These are phyloP conservation scores for Agaricus blazei DNA, from an alignment of 768 basidiomycete genomes.

Conservation along the genomic window DNA sequence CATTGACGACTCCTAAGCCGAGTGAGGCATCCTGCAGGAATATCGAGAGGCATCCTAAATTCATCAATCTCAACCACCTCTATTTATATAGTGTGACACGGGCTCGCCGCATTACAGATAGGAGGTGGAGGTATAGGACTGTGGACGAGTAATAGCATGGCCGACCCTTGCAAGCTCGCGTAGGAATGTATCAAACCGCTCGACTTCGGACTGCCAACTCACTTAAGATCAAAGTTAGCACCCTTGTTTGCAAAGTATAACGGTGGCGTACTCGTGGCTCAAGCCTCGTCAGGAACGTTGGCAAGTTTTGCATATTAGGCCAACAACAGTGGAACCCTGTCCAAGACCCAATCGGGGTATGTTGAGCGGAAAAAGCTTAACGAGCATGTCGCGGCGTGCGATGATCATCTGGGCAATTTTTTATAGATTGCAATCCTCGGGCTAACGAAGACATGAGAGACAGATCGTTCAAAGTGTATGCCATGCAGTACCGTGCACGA, in stretches of 20 bases:
- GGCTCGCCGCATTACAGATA: no score
- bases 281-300: constrained; percentile 83
- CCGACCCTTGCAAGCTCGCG: constrained; percentile 63
- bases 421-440: constrained; percentile 27
- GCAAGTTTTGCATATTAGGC: constrained; percentile 89
- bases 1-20: no score
- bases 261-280: constrained; percentile 69
- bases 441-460: no score
- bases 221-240: constrained; percentile 44
- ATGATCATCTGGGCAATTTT: constrained; percentile 57
- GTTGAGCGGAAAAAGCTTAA: constrained; percentile 82
- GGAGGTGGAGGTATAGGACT: no score
- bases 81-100: no score
- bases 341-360: constrained; percentile 65
- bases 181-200: constrained; percentile 82
- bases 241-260: background rate
- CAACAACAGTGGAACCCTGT: constrained; percentile 80
- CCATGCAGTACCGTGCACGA: no score
- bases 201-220: constrained; percentile 79
- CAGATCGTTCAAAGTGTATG: no score
- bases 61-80: no score
- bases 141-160: no score
- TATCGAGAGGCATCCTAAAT: no score
- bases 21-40: no score
- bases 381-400: constrained; percentile 72